phyloP scores from a whole-genome alignment of 2,329 filamentous ascomycete species.

The Iodosphaeria phyllophila region DNA sequence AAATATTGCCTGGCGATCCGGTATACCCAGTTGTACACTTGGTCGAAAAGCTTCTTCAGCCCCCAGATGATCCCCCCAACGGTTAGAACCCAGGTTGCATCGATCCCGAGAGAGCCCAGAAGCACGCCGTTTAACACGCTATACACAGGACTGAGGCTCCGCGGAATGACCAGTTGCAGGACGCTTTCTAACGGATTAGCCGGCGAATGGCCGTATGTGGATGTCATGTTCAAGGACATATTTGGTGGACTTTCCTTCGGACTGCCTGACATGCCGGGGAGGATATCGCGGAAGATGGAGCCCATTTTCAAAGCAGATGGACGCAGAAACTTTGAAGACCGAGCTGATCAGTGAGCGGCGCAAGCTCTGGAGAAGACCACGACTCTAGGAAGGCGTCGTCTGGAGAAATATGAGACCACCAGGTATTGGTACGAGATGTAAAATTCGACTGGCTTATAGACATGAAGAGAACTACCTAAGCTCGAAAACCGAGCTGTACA shows the following conservation, averaged over 20 bases:
- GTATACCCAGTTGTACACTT: slow-evolving; percentile 16
- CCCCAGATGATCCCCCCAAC: slow-evolving; percentile 28
- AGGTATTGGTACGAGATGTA: no score
- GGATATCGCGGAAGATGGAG: slow-evolving; percentile 5
- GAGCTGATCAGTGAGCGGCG: no score
- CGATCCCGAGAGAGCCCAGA: slow-evolving; percentile 26
- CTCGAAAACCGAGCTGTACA: no score
- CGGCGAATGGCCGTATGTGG: slow-evolving; percentile 3
- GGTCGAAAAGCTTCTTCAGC: slow-evolving; percentile 17
- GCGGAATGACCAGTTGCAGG: slow-evolving; percentile 23
- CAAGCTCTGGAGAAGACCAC: no score
- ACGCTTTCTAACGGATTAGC: slow-evolving; percentile 18
- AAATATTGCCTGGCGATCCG: slow-evolving; percentile 23
- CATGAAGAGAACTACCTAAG: no score
- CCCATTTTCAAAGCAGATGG: slow-evolving; percentile 10
- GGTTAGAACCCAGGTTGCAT: slow-evolving; percentile 27
- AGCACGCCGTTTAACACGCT: slow-evolving; percentile 22
- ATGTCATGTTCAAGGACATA: slow-evolving; percentile 2
- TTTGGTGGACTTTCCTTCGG: slow-evolving; percentile 5
- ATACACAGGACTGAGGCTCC: slow-evolving; percentile 24
- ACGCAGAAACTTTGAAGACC: no score
- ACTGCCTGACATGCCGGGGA: slow-evolving; percentile 7
- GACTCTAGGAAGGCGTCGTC: no score
- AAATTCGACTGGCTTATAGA: no score
- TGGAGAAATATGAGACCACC: no score